Percentiles rank a stretch among this genome's conserved stretches.
Evolutionary conservation across 768 basidiomycete species (phyloP).

Genomic region (Leccinum ochraceum): DNA sequence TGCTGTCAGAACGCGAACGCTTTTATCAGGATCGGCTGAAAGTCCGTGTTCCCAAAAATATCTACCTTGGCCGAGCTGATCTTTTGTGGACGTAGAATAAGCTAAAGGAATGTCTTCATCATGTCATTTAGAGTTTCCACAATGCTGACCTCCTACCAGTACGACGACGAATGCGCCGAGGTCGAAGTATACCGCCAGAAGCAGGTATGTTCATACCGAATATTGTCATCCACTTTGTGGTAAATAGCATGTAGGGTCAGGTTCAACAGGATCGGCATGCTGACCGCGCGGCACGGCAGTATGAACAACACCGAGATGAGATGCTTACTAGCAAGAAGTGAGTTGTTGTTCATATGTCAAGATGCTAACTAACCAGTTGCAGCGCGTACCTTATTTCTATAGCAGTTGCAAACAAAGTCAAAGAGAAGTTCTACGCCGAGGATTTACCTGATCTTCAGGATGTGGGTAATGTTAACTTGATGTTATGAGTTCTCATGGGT

Average conservation of each 20-base stretch:
- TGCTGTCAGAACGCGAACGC: conserved; percentile 69
- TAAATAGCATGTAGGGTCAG: conserved; percentile 49
- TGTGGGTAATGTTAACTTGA: conserved; percentile 44
- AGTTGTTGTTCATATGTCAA: conserved; percentile 9
- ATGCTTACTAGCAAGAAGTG: conserved; percentile 87
- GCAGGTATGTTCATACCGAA: conserved; percentile 47
- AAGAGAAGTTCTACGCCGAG: conserved; percentile 68
- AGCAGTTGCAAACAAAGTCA: conserved; percentile 65
- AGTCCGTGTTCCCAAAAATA: conserved; percentile 41
- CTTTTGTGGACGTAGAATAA: conserved; percentile 26
- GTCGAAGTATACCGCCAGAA: conserved; percentile 76
- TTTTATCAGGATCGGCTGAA: conserved; percentile 68
- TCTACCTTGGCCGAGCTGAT: conserved; percentile 3
- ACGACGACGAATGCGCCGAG: conserved; percentile 76
- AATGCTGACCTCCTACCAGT: conserved; percentile 44
- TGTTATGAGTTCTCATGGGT: conserved; percentile 9
- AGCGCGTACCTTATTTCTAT: conserved; percentile 74
- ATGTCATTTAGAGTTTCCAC: background rate
- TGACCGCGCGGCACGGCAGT: conserved; percentile 70
- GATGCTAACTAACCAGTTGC: conserved; percentile 4
- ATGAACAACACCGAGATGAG: conserved; percentile 72
- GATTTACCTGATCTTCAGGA: conserved; percentile 72
- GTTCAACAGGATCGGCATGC: conserved; percentile 75
- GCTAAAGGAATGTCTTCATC: conserved; percentile 29
- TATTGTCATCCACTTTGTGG: background rate